A percentile compares a stretch with the other conserved stretches of the same genome.
These are phyloP conservation scores for Fabrea salina DNA, from an alignment of 169 alveolate genomes.

Conservation along the genomic window DNA sequence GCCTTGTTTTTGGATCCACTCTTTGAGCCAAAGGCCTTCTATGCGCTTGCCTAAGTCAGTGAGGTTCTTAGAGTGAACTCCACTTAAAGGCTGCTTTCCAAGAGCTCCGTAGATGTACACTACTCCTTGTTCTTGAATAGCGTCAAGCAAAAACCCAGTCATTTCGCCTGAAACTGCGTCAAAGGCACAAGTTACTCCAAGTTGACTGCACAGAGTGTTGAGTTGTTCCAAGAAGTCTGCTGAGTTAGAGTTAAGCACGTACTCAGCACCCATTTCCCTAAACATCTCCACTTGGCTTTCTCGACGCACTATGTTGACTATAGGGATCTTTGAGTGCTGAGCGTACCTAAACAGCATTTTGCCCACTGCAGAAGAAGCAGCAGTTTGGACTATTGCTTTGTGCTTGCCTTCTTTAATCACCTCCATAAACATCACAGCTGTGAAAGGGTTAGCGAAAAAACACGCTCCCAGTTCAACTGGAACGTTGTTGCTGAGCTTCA, in stretches of 20 bases:
- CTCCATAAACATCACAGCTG: slow-evolving; percentile 63
- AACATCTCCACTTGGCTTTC: slow-evolving; percentile 53
- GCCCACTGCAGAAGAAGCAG: slow-evolving; percentile 71
- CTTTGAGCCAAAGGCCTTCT: slow-evolving; percentile 22
- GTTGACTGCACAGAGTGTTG: slow-evolving; percentile 37
- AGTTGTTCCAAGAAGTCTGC: slow-evolving; percentile 53
- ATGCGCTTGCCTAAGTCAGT: not conserved
- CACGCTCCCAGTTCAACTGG: slow-evolving; percentile 57
- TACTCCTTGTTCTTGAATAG: slow-evolving; percentile 39
- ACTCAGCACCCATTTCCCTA: slow-evolving; percentile 45
- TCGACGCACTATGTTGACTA: slow-evolving; percentile 68
- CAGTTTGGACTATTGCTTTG: slow-evolving; percentile 65
- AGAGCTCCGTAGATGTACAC: slow-evolving; percentile 42
- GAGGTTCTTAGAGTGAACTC: slow-evolving; percentile 3
- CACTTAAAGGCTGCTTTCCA: not conserved
- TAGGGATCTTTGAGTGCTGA: slow-evolving; percentile 40
- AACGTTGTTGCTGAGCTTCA: slow-evolving; percentile 41
- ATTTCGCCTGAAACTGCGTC: slow-evolving; percentile 69
- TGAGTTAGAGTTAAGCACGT: slow-evolving; percentile 51
- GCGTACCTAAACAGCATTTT: slow-evolving; percentile 57
- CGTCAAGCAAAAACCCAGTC: slow-evolving; percentile 33
- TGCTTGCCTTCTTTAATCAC: slow-evolving; percentile 30
- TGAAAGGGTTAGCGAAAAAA: slow-evolving; percentile 67
- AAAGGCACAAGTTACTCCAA: slow-evolving; percentile 57
- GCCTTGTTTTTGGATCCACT: slow-evolving; percentile 3